A percentile compares a stretch with the other conserved stretches of the same genome.
Evolutionary conservation across 176 grass and related monocot genomes (phyloP).

Genomic region (Avena sativa): DNA sequence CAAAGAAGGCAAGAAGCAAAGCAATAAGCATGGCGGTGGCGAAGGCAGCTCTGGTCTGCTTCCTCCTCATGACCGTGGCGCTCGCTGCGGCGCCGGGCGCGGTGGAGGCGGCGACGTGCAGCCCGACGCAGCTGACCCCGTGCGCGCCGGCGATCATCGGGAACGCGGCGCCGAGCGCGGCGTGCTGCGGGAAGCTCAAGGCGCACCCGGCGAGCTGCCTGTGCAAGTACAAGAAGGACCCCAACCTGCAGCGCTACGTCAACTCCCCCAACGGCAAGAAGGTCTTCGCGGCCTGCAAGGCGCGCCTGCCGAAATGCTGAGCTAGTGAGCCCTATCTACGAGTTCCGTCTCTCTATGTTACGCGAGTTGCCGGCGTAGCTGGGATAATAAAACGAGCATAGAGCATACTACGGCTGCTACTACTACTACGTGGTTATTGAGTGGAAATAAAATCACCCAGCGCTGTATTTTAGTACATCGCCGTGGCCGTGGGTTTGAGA

Average conservation of each 20-base stretch:
- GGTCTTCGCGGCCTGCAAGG: slow-evolving; percentile 63
- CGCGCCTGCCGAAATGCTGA: slow-evolving; percentile 50
- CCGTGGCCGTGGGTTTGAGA: too few species aligned
- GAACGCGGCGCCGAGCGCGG: slow-evolving; percentile 49
- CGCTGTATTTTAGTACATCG: too few species aligned
- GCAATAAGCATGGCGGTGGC: slow-evolving; percentile 27
- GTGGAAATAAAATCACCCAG: too few species aligned
- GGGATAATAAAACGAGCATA: too few species aligned
- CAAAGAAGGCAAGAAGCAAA: not conserved
- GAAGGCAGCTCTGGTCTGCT: slow-evolving; percentile 21
- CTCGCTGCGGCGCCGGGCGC: slow-evolving; percentile 15
- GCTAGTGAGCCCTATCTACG: not conserved
- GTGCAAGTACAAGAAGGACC: slow-evolving; percentile 83
- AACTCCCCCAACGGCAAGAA: slow-evolving; percentile 94
- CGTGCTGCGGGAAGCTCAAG: slow-evolving; percentile 80
- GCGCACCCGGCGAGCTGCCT: slow-evolving; percentile 79
- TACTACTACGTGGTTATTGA: too few species aligned
- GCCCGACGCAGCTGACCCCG: slow-evolving; percentile 66
- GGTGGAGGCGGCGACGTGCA: slow-evolving; percentile 52
- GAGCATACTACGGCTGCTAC: too few species aligned
- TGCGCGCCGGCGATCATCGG: slow-evolving; percentile 75
- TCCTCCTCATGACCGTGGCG: slow-evolving; percentile 8
- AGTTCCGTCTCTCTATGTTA: too few species aligned
- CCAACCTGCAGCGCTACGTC: slow-evolving; percentile 72
- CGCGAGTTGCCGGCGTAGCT: too few species aligned